Evolutionary conservation across 73 alveolate species (phyloP).

Genomic region (Paraurostyla sp.): DNA sequence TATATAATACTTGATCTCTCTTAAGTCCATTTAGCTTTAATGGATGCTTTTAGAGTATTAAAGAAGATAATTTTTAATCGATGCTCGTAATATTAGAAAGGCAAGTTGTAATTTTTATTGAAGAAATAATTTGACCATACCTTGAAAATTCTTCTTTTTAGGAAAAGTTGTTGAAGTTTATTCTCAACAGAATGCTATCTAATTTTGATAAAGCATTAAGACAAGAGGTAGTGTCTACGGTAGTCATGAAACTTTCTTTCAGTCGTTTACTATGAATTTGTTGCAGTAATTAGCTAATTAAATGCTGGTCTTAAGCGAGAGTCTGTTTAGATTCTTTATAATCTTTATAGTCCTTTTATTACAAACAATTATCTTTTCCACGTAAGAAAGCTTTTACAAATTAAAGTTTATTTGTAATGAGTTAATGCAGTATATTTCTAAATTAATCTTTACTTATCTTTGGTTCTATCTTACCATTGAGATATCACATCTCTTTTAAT

Average conservation of each 20-base stretch:
- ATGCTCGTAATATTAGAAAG: background rate
- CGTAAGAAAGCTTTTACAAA: background rate
- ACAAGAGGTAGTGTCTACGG: slow-evolving; percentile 9
- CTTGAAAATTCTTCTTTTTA: slow-evolving; percentile 3
- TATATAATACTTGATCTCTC: slow-evolving; percentile 8
- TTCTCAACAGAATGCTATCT: slow-evolving; percentile 1
- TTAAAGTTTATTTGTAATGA: slow-evolving; percentile 26
- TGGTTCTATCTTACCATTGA: slow-evolving; percentile 8
- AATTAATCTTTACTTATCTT: background rate
- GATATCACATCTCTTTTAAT: background rate
- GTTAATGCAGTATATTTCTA: slow-evolving; percentile 43
- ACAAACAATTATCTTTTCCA: background rate
- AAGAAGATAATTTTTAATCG: background rate
- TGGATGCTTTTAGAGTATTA: background rate
- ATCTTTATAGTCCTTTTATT: background rate
- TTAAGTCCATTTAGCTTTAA: slow-evolving; percentile 7
- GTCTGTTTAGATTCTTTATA: background rate
- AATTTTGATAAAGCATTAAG: background rate
- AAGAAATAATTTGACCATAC: background rate
- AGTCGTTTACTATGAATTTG: background rate
- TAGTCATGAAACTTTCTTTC: background rate
- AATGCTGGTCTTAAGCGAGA: background rate
- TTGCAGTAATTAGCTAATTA: background rate
- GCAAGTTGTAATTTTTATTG: slow-evolving; percentile 17
- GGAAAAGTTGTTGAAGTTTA: slow-evolving; percentile 1